Evolutionary conservation across 371 early-diverging fungal species (phyloP), one percentile per base, ranked within the genome.

Genomic region (Thermomucor indicae-seudaticae): DNA sequence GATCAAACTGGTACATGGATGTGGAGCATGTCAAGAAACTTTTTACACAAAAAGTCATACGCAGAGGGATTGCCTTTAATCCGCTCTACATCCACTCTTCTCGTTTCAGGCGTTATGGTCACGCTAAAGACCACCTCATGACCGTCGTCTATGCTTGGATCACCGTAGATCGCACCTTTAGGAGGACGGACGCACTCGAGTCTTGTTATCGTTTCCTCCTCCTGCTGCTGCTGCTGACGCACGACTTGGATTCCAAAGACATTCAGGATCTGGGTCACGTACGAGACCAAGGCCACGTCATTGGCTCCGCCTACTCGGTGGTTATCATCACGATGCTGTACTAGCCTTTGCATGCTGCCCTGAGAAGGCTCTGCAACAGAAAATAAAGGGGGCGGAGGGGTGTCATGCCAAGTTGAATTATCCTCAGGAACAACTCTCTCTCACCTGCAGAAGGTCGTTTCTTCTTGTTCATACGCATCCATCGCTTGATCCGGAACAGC

Each of bases 1-100:
- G n/a, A n/a, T n/a, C n/a, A n/a, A n/a, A n/a, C n/a, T n/a, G n/a
- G n/a, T n/a, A n/a, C n/a, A n/a, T n/a, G n/a, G n/a, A n/a, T n/a
- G n/a, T 54, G 47, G 28, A 54, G 14, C n/a, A 34, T 47, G 20
- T 47, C 54, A 25, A 54, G 37, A 22, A 54, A 22, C 19, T 54
- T 54, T 12, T 28, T 27, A 11, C 47, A 47, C 34, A 54, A 22
- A n/a, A 54, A 54, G 14, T 29, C 41, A 27, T 54, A 54, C 5
- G 47, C 54, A 12, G 16, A 6, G 28, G 39, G 32, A 19, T 54
- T 25, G 2, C 54, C 54, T 24, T 46, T 17, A 8, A 47, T 30
- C 40, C 39, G 47, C 14, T 43, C 22, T 17, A 54, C 47, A 11
- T 47, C 54, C 23, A 54, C 23, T 19, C 31, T 47, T n/a, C 41